A percentile compares a stretch with the other conserved stretches of the same genome.
phyloP scores from a whole-genome alignment of 345 rosid species.

The Euphorbia tirucalli region DNA sequence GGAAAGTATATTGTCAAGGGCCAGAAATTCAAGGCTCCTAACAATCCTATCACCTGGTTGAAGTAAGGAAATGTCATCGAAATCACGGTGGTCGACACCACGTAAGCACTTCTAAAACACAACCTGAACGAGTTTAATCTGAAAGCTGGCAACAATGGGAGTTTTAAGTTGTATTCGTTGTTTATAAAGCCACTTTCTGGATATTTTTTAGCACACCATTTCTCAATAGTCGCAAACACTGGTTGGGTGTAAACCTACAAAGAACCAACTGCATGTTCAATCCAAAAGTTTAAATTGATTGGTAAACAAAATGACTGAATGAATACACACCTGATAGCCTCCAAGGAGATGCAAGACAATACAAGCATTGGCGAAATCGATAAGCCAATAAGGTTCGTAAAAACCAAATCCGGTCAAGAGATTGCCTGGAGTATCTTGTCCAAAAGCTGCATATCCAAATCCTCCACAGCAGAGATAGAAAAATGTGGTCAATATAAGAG shows the following conservation, averaged over 20 bases:
- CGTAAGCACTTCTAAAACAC: slow-evolving; percentile 52
- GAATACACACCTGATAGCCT: slow-evolving; percentile 52
- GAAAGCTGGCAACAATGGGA: slow-evolving; percentile 34
- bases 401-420: slow-evolving; percentile 52
- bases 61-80: slow-evolving; percentile 73
- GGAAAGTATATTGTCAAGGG: slow-evolving; percentile 78
- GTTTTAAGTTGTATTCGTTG: slow-evolving; percentile 28
- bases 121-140: slow-evolving; percentile 35
- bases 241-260: slow-evolving; percentile 57
- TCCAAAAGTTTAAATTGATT: no score
- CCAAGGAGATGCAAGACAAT: slow-evolving; percentile 48
- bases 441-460: slow-evolving; percentile 55
- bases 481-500: slow-evolving; percentile 29
- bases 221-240: slow-evolving; percentile 40
- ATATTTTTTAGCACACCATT: slow-evolving; percentile 37
- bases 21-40: slow-evolving; percentile 79
- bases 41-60: slow-evolving; percentile 70
- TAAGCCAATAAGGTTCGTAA: slow-evolving; percentile 52
- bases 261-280: background rate
- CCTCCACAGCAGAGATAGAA: slow-evolving; percentile 46
- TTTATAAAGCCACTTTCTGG: slow-evolving; percentile 43
- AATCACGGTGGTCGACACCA: slow-evolving; percentile 43
- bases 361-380: slow-evolving; percentile 50
- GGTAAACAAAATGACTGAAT: no score
- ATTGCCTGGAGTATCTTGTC: slow-evolving; percentile 50